Conservation (phyloP, 202 grass and related monocot genomes). For the Alloteropsis angusta region DNA sequence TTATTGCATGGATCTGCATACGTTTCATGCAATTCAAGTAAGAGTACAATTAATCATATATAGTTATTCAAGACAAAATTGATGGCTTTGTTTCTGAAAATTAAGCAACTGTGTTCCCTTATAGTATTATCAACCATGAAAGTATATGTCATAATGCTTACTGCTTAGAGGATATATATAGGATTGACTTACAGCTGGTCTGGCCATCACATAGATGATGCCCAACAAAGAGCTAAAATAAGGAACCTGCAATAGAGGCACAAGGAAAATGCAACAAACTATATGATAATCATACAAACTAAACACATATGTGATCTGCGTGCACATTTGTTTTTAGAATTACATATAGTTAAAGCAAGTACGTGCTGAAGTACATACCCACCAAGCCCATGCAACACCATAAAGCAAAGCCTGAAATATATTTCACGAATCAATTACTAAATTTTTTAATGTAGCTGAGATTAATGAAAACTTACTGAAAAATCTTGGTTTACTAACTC, state of each 20-base stretch:
- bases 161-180: not conserved
- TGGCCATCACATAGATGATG: conserved; percentile 67
- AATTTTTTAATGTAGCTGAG: not conserved
- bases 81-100: not conserved
- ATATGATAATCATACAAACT: not conserved
- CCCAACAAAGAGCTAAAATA: conserved; percentile 74
- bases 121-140: not conserved
- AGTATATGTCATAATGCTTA: not conserved
- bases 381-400: conserved; percentile 71
- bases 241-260: conserved; percentile 50
- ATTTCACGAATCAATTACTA: not conserved
- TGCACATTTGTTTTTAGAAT: not conserved
- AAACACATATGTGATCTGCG: not conserved
- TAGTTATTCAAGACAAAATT: not conserved
- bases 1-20: conserved; percentile 44
- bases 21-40: not conserved
- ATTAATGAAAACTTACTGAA: not conserved
- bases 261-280: not conserved
- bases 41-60: not conserved
- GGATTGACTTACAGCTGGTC: conserved; percentile 66
- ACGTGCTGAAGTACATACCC: conserved; percentile 41
- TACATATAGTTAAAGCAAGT: not conserved
- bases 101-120: not conserved
- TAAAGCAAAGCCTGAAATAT: conserved; percentile 51
- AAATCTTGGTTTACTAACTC: conserved; percentile 7